Base-by-base conservation (phyloP, 495 filamentous ascomycete genomes). In the Neurospora sp. region DNA sequence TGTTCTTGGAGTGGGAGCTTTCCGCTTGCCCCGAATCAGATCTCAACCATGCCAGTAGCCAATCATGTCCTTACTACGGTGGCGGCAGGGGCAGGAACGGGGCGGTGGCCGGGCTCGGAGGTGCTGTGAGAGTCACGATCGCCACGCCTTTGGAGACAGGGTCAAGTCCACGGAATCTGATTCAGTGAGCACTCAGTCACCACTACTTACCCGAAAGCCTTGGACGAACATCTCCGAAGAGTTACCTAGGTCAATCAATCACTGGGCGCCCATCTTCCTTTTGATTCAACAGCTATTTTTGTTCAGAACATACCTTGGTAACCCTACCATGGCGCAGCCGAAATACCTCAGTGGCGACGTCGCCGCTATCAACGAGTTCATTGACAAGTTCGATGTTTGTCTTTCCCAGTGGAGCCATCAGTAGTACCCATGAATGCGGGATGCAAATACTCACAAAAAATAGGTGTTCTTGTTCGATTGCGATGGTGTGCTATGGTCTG, bases 401-500 rank as follows among this genome's bases (percentile, higher is more conserved):
- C 70, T 79, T 76, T 76, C 72, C 39, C 35, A 42, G 70, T 20
- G 71, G 48, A 76, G 42, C 40, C 27, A 39, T 18, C 41, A 23
- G 16, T 31, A n/a, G 23, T 18, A 71, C 39, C 7, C 40, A 20
- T 59, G 38, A 38, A 31, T 12, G 39, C 37, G 71, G 54, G 14
- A 66, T 18, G 39, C 46, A 39, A 39, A 62, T 66, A 16, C 69
- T 72, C 71, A 74, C 69, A 35, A 12, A 31, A 41, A 37, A 70
- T 77, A 98, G 95, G 89, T 93, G 39, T 98, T 99, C 79, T 85
- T 99, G 9, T 93, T 99, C 76, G 96, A 99, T 80, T 99, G 96
- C 82, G 96, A 99, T 89, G 96, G 95, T 77, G 96, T 99, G 14
- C 84, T 99, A 73, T 99, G 96, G 96, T 96, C 94, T 39, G 96